phyloP scores from a whole-genome alignment of 331 rosid species.

The Prunus yedoensis region DNA sequence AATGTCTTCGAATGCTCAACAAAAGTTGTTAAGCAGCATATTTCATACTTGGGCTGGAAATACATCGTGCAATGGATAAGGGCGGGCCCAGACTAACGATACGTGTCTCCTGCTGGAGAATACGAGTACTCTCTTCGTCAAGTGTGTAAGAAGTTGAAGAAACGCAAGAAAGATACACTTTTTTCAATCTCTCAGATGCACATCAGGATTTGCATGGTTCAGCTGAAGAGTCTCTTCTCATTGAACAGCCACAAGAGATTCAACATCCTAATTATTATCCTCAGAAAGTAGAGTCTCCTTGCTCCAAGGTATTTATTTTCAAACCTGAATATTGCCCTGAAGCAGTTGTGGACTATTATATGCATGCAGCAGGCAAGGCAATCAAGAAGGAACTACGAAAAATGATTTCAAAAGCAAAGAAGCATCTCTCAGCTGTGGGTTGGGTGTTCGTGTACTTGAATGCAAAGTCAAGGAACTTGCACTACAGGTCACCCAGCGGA shows the following conservation, averaged over 20 bases:
- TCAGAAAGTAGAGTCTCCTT: background rate
- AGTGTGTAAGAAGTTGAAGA: conserved; percentile 6
- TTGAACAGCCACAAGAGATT: conserved; percentile 4
- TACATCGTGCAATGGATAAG: background rate
- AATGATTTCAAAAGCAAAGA: conserved; percentile 8
- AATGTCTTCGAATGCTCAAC: background rate
- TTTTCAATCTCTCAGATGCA: conserved; percentile 4
- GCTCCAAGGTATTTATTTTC: background rate
- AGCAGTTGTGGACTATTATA: conserved; percentile 5
- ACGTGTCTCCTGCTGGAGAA: conserved; percentile 8
- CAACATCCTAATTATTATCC: background rate
- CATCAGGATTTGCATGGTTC: background rate
- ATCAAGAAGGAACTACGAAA: background rate
- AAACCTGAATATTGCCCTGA: background rate
- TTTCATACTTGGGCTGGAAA: conserved; percentile 11
- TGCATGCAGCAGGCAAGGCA: background rate
- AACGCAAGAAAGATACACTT: background rate
- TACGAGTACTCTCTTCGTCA: background rate
- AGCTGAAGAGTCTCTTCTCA: background rate
- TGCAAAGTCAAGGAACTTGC: conserved; percentile 1
- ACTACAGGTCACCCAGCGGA: conserved; percentile 51
- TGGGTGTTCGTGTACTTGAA: background rate
- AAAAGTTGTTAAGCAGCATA: conserved; percentile 4
- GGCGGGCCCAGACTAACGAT: background rate
- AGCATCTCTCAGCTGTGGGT: conserved; percentile 11